Conservation (phyloP, 1,139 yeast species). For the Petasospora rhodanensis region DNA sequence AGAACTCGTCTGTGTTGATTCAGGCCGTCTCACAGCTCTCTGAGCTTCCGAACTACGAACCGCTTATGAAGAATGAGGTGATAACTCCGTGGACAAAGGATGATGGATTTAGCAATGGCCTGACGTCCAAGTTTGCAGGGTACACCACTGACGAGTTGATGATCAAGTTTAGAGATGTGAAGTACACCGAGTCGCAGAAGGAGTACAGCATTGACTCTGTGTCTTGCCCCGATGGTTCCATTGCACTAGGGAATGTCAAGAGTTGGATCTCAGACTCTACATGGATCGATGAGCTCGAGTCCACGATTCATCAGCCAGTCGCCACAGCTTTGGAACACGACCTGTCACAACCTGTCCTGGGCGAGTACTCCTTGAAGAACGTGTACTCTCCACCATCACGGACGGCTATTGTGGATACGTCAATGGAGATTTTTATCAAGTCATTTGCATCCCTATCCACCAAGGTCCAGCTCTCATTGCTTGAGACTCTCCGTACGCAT, state of each 20-base stretch:
- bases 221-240: slow-evolving; percentile 11
- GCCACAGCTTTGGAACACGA: slow-evolving; percentile 38
- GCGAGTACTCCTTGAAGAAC: slow-evolving; percentile 26
- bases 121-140: slow-evolving; percentile 38
- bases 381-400: slow-evolving; percentile 33
- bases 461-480: slow-evolving; percentile 78
- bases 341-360: slow-evolving; percentile 31
- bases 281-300: slow-evolving; percentile 34
- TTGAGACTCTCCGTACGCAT: slow-evolving; percentile 71
- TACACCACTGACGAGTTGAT: slow-evolving; percentile 32
- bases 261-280: slow-evolving; percentile 30
- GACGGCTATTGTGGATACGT: slow-evolving; percentile 65
- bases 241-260: slow-evolving; percentile 15
- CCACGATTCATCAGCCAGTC: slow-evolving; percentile 32
- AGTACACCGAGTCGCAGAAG: slow-evolving; percentile 1
- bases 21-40: slow-evolving; percentile 42
- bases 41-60: slow-evolving; percentile 29
- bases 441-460: slow-evolving; percentile 71
- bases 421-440: slow-evolving; percentile 70
- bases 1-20: slow-evolving; percentile 41
- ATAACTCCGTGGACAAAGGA: slow-evolving; percentile 26
- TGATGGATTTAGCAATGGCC: slow-evolving; percentile 40
- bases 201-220: slow-evolving; percentile 21
- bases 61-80: slow-evolving; percentile 16
- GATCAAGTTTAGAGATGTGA: slow-evolving; percentile 22